Conservation (phyloP, 2,329 filamentous ascomycete genomes). For the Aspergillus texensis region DNA sequence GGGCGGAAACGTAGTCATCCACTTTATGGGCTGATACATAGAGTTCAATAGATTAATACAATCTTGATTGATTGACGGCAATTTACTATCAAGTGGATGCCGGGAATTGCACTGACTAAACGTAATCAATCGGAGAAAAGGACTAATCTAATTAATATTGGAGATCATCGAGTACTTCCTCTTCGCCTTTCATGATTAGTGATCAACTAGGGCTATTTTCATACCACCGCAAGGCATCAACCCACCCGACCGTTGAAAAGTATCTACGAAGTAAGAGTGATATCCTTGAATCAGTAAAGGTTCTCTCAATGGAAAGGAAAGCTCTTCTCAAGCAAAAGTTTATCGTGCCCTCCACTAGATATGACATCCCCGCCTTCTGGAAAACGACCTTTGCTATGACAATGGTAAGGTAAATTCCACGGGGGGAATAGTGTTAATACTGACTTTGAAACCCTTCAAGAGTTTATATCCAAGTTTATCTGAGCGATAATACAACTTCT, state of each 20-base stretch:
- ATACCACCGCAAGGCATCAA: neutral
- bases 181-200: neutral
- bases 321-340: too few relatives aligned
- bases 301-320: too few relatives aligned
- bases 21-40: neutral
- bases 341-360: neutral
- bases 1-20: neutral
- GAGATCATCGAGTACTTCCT: neutral
- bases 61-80: neutral
- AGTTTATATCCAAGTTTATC: neutral
- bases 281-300: neutral
- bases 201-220: neutral
- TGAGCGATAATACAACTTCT: neutral
- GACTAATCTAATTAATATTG: neutral
- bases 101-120: neutral
- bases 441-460: neutral
- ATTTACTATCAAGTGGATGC: neutral
- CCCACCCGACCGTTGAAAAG: neutral
- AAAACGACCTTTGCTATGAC: neutral
- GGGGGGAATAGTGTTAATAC: neutral
- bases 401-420: neutral
- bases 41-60: too few relatives aligned
- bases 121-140: neutral
- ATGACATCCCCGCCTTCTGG: neutral
- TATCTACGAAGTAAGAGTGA: neutral